Base-by-base conservation (phyloP, 2,329 filamentous ascomycete species). In the Scopulariopsis brevicaulis region DNA sequence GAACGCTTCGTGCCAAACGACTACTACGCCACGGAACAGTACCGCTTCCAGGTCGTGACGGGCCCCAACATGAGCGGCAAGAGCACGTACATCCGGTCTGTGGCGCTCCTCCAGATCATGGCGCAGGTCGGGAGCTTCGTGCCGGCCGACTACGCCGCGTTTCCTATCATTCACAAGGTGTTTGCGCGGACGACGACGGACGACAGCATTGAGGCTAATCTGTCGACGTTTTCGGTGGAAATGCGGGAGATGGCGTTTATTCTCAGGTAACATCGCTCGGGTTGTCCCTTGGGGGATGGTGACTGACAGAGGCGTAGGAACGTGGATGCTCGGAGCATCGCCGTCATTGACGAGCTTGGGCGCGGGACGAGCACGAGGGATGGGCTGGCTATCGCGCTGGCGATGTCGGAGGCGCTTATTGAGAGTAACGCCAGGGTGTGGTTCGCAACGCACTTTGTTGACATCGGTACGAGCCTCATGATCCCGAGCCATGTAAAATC, bases 41-140 rank as follows among this genome's bases (percentile, higher is more conserved):
- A 85, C 40, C 84, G 92, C 1, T 96, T 96, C 65, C 92, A 97
- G 63, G 87, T 97, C 61, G 86, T 99, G 62, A 97, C 93, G 0
- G 93, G 94, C 3, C 95, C 90, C 69, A 99, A 99, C 65, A 99
- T 99, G 94, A 96, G 90, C 64, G 94, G 92, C 1, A 99, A 97
- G 69, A 96, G 89, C 62, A 99, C 92, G 0, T 97, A 96, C 66
- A 96, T 97, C 61, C 84, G 90, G 55, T 86, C 88, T 1, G 77
- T 96, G 25, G 89, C 93, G 0, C 74, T 99, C 35, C 83, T 95
- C 66, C 84, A 88, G 52, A 84, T 99, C 59, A 96, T 99, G 91
- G 90, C 90, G 0, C 94, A 99, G 65, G 85, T 96, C 56, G 93
- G 92, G 3, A 89, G 84, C 64, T 97, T 95, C 68, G 87, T 97